Conservation (phyloP, 116 monocot genomes). For the Zostera marina region DNA sequence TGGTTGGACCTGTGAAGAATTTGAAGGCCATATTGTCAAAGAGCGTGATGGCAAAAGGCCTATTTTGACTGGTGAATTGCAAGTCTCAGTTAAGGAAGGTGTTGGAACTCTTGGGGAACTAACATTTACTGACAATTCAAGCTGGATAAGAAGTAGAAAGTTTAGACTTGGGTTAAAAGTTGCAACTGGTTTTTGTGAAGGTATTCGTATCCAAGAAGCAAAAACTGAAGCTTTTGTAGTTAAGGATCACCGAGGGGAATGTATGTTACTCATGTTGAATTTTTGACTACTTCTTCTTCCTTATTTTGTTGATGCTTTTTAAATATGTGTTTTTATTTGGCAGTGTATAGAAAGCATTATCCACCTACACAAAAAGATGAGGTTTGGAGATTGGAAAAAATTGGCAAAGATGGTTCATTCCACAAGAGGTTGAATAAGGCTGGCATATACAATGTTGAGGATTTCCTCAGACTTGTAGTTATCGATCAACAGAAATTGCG, state of each 20-base stretch:
- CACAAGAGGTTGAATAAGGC: conserved; percentile 63
- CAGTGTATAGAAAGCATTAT: conserved; percentile 94
- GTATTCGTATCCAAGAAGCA: conserved; percentile 49
- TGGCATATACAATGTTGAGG: conserved; percentile 59
- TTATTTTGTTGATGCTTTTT: not conserved
- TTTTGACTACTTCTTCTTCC: not conserved
- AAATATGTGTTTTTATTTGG: not conserved
- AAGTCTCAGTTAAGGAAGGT: conserved; percentile 84
- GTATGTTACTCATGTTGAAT: conserved; percentile 15
- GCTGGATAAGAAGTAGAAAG: conserved; percentile 87
- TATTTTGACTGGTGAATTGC: conserved; percentile 84
- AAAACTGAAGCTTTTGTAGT: conserved; percentile 74
- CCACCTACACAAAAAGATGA: conserved; percentile 78
- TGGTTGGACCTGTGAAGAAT: conserved; percentile 66
- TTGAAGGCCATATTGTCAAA: conserved; percentile 73
- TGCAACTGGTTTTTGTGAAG: conserved; percentile 49
- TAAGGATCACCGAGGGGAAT: conserved; percentile 79
- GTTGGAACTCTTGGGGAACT: conserved; percentile 83
- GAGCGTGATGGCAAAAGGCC: conserved; percentile 93
- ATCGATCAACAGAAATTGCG: conserved; percentile 52
- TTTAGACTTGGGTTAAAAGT: conserved; percentile 66
- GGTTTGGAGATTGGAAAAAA: conserved; percentile 94
- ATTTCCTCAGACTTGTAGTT: conserved; percentile 65
- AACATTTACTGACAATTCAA: conserved; percentile 87
- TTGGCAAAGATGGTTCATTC: conserved; percentile 93